These are phyloP conservation scores for Rhizopus stolonifer DNA, from an alignment of 371 early-diverging fungal genomes.

Conservation along the genomic window DNA sequence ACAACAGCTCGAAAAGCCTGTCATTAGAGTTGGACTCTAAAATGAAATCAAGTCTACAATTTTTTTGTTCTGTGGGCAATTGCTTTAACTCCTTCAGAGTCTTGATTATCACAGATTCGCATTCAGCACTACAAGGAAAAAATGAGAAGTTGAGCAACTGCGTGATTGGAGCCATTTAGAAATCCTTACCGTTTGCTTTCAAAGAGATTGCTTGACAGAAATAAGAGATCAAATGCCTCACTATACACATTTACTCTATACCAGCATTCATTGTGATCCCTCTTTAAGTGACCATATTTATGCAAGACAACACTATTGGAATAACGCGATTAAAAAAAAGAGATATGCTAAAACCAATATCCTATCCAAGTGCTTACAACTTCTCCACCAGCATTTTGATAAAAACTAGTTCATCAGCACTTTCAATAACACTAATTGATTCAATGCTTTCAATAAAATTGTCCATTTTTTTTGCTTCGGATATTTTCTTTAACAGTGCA, in stretches of 20 bases:
- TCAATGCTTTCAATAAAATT: constrained; percentile 13
- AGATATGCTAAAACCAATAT: constrained; percentile 5
- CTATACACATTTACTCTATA: constrained; percentile 12
- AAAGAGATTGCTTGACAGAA: constrained; percentile 7
- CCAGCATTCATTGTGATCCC: constrained; percentile 9
- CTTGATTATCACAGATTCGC: constrained; percentile 12
- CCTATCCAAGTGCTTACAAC: constrained; percentile 5
- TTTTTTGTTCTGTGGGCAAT: constrained; percentile 11
- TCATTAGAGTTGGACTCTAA: constrained; percentile 10
- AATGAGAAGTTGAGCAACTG: constrained; percentile 13
- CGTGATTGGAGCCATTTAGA: constrained; percentile 6
- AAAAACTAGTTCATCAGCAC: constrained; percentile 13
- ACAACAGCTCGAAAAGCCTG: constrained; percentile 7
- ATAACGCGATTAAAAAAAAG: constrained; percentile 11
- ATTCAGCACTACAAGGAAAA: constrained; percentile 14
- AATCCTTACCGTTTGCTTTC: constrained; percentile 13
- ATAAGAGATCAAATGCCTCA: constrained; percentile 6
- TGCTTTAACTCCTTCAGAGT: constrained; percentile 13
- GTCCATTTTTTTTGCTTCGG: constrained; percentile 7
- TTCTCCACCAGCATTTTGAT: constrained; percentile 9
- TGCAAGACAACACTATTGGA: constrained; percentile 9
- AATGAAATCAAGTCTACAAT: constrained; percentile 4
- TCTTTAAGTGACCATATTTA: constrained; percentile 11
- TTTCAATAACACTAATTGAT: constrained; percentile 12
- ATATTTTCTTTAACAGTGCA: constrained; percentile 12